Evolutionary conservation across 1,284 basidiomycete genomes (phyloP).

Genomic region (Marasmius sp.): DNA sequence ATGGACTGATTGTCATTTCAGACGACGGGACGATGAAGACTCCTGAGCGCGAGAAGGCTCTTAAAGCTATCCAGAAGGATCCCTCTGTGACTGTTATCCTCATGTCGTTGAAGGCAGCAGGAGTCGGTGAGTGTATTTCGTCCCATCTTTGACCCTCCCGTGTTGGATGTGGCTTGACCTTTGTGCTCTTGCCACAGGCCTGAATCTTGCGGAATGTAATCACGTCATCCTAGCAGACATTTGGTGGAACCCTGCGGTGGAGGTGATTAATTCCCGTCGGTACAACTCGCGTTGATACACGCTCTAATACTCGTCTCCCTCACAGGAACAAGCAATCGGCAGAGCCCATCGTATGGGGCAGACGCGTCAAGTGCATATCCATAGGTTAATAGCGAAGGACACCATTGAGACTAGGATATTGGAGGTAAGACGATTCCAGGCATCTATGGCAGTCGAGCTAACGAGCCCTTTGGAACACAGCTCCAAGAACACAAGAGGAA

Average conservation of each 20-base stretch:
- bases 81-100: neutral
- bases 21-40: neutral
- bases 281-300: conserved; percentile 1
- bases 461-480: neutral
- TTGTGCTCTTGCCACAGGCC: conserved; percentile 29
- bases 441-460: neutral
- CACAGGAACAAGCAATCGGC: conserved; percentile 56
- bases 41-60: neutral
- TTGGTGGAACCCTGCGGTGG: conserved; percentile 58
- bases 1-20: neutral
- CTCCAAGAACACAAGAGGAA: conserved; percentile 7
- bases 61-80: neutral
- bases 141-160: no score
- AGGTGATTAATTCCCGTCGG: conserved; percentile 22
- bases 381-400: conserved; percentile 53
- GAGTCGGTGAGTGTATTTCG: neutral
- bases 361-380: conserved; percentile 53
- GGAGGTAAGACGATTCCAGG: conserved; percentile 11
- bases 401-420: conserved; percentile 60
- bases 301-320: neutral
- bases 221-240: conserved; percentile 57
- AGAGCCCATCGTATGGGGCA: conserved; percentile 63
- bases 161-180: no score
- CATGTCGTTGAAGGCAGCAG: neutral
- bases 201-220: conserved; percentile 65